These are phyloP conservation scores for Iodosphaeria phyllophila DNA, from an alignment of 2,329 filamentous ascomycete genomes.

Conservation along the genomic window DNA sequence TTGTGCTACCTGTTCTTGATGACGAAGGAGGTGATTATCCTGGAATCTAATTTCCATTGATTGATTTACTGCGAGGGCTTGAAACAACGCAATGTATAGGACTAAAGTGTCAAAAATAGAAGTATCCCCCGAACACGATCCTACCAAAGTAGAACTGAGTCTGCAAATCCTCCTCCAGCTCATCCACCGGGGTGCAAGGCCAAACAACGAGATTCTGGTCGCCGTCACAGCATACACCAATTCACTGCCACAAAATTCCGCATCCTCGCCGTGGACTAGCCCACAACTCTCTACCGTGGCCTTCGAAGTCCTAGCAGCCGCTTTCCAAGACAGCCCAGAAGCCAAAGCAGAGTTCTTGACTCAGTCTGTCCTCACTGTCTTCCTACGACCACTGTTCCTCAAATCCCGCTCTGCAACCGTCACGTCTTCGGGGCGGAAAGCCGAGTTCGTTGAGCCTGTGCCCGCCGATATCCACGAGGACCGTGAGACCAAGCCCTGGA, in stretches of 20 bases:
- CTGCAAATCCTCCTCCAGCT: too few relatives aligned
- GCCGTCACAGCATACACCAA: slow-evolving; percentile 12
- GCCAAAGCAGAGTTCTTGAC: slow-evolving; percentile 21
- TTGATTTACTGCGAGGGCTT: too few relatives aligned
- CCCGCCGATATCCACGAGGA: slow-evolving; percentile 18
- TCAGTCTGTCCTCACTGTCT: slow-evolving; percentile 37
- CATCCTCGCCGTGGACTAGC: slow-evolving; percentile 4
- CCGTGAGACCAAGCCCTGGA: slow-evolving; percentile 37
- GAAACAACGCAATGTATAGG: too few relatives aligned
- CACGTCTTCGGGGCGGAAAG: slow-evolving; percentile 37
- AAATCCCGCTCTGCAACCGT: slow-evolving; percentile 31
- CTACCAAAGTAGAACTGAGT: too few relatives aligned
- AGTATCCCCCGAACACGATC: too few relatives aligned
- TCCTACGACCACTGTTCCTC: slow-evolving; percentile 50
- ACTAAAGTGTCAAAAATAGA: too few relatives aligned
- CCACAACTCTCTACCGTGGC: slow-evolving; percentile 4
- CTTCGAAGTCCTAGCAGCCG: slow-evolving; percentile 2
- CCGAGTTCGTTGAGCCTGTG: slow-evolving; percentile 22
- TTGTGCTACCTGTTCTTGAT: too few relatives aligned
- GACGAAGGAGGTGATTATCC: too few relatives aligned
- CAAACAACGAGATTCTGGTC: slow-evolving; percentile 11
- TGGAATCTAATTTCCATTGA: too few relatives aligned
- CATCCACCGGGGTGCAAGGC: too few relatives aligned
- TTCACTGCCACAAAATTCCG: slow-evolving; percentile 7
- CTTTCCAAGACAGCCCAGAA: neutral